Conservation (phyloP, 2,329 filamentous ascomycete genomes). For the Leptographium procerum region DNA sequence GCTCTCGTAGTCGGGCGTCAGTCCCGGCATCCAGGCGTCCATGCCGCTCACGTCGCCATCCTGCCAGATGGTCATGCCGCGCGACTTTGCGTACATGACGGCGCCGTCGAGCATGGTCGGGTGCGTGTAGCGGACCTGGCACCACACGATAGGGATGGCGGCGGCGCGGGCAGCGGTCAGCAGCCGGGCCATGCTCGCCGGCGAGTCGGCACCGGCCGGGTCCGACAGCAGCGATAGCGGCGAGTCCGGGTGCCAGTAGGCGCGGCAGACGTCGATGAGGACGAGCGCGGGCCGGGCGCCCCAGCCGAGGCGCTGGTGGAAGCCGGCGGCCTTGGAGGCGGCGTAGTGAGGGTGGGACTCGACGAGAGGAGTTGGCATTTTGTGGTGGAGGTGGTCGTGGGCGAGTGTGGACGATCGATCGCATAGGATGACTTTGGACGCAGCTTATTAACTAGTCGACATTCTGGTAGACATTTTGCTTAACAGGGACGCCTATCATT, state of each 20-base stretch:
- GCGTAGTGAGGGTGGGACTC: slow-evolving; percentile 6
- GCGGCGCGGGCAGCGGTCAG: slow-evolving; percentile 26
- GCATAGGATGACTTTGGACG: too few species aligned
- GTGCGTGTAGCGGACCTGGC: slow-evolving; percentile 28
- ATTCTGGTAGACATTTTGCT: too few species aligned
- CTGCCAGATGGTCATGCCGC: slow-evolving; percentile 27
- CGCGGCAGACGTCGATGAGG: slow-evolving; percentile 34
- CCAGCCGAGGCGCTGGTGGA: slow-evolving; percentile 25
- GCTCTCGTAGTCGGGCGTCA: slow-evolving; percentile 22
- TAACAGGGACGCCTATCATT: background rate
- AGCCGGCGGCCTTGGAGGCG: slow-evolving; percentile 17
- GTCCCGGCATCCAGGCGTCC: slow-evolving; percentile 21
- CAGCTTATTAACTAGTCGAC: too few species aligned
- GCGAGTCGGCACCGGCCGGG: slow-evolving; percentile 21
- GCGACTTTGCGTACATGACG: slow-evolving; percentile 29
- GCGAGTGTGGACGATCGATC: background rate
- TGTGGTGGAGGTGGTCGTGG: background rate
- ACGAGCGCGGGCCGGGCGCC: slow-evolving; percentile 29
- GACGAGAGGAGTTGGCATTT: slow-evolving; percentile 3
- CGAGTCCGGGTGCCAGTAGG: slow-evolving; percentile 30
- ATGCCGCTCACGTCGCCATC: slow-evolving; percentile 27
- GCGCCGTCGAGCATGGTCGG: slow-evolving; percentile 32
- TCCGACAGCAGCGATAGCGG: slow-evolving; percentile 27
- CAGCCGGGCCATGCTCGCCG: slow-evolving; percentile 26
- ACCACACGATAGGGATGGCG: slow-evolving; percentile 29